Base-by-base conservation (phyloP, 2,329 filamentous ascomycete genomes). In the Claviceps lovelessii region DNA sequence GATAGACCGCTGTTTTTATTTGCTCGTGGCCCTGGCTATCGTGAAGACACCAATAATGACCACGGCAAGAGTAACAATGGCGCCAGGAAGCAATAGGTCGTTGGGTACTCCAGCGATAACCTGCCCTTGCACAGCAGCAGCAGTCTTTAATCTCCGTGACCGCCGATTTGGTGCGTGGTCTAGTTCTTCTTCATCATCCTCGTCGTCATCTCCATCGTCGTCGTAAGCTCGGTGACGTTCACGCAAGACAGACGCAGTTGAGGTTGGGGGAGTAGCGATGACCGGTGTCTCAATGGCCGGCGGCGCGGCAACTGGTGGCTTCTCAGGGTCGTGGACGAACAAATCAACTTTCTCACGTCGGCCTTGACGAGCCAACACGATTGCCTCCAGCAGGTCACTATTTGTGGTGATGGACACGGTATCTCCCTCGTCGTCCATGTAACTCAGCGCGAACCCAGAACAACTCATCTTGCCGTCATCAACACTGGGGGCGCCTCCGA, bases 371-470 rank as follows among this genome's bases (percentile, higher is more conserved):
- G 91, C 88, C 33, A 97, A 79, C 23, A 84, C 77, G 61, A 98
- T 88, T 1, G 93, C 90, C 70, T 98, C 93, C 2, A 93, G 72
- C 46, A 98, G 79, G 67, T 98, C 93, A 60, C 91, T 85, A 65
- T 97, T 90, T 0, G 91, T 95, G 11, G 93, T 98, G 67, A 98
- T 95, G 45, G 90, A 95, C 17, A 98, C 90, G 0, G 88, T 90
- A 67, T 98, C 93, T 55, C 93, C 91, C 67, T 98, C 93, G 62
- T 97, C 91, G 67, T 98, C 93, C 61, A 97, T 76, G 66, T 97
- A 98, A 75, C 90, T 95, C 58, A 98, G 75, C 33, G 91, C 93
- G 65, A 91, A 98, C 7, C 93, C 93, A 41, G 81, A 78, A 52
- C 81, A 79, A 51, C 83, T 82, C 46, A 95, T 76, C 65, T 83